Evolutionary conservation across 2,329 filamentous ascomycete genomes (phyloP).

Genomic region (Rhynchosporium secalis): DNA sequence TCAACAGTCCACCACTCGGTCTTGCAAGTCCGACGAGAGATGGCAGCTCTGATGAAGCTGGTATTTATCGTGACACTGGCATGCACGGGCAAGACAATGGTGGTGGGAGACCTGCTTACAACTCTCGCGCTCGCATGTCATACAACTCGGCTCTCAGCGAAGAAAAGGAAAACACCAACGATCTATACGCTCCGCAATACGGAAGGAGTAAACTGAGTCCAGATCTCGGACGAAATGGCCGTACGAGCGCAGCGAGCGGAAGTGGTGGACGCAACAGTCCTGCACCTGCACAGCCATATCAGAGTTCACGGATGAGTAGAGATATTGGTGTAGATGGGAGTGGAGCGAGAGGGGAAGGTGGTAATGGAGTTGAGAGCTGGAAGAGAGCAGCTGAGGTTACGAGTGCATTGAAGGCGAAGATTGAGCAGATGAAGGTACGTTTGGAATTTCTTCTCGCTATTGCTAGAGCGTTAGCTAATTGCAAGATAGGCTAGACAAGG

Average conservation of each 20-base stretch:
- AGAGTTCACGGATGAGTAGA: constrained; percentile 37
- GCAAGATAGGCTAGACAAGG: constrained; percentile 50
- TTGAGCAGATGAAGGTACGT: constrained; percentile 93
- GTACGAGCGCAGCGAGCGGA: constrained; percentile 37
- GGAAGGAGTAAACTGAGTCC: constrained; percentile 39
- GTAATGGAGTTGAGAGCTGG: constrained; percentile 80
- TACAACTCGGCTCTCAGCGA: constrained; percentile 67
- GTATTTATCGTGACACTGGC: constrained; percentile 56
- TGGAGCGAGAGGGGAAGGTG: constrained; percentile 32
- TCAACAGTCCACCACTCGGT: constrained; percentile 40
- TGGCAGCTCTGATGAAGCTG: constrained; percentile 58
- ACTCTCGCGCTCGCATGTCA: constrained; percentile 47
- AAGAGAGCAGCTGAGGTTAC: constrained; percentile 96
- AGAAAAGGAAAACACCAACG: constrained; percentile 73
- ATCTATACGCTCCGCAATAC: constrained; percentile 33
- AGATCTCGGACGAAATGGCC: constrained; percentile 37
- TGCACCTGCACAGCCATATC: constrained; percentile 27
- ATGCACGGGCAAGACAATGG: constrained; percentile 35
- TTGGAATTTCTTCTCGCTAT: background rate
- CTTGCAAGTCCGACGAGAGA: constrained; percentile 45
- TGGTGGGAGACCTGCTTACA: constrained; percentile 28
- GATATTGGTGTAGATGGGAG: constrained; percentile 34
- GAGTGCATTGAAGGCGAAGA: constrained; percentile 93
- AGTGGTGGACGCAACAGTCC: constrained; percentile 39
- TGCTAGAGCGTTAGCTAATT: constrained; percentile 14